These are phyloP conservation scores for Penicillium expansum DNA, from an alignment of 2,329 filamentous ascomycete genomes.

Conservation along the genomic window DNA sequence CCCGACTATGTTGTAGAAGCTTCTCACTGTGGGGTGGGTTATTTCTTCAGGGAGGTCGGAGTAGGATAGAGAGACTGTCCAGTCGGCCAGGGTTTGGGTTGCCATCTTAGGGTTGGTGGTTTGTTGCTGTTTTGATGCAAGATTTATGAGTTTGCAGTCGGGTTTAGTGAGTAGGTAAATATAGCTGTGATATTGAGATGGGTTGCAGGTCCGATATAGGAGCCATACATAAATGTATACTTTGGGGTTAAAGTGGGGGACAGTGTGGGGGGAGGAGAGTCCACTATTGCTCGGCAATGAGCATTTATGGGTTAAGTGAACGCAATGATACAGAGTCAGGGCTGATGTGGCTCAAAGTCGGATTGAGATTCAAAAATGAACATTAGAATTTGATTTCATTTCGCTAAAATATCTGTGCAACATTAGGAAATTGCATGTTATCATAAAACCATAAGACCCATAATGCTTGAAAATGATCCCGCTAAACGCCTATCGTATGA, in stretches of 20 bases:
- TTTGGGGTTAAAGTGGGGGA: neutral
- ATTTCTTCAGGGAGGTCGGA: slow-evolving; percentile 43
- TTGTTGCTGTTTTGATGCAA: neutral
- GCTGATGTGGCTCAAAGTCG: neutral
- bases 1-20: slow-evolving; percentile 55
- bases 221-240: neutral
- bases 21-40: slow-evolving; percentile 45
- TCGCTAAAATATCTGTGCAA: neutral
- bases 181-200: neutral
- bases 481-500: slow-evolving; percentile 1
- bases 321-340: neutral
- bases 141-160: neutral
- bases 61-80: slow-evolving; percentile 39
- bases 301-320: neutral
- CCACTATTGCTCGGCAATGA: slow-evolving; percentile 3
- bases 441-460: slow-evolving; percentile 4
- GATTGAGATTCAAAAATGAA: neutral
- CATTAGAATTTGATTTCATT: neutral
- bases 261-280: neutral
- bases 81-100: slow-evolving; percentile 37
- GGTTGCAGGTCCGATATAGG: neutral
- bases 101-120: slow-evolving; percentile 9
- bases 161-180: neutral
- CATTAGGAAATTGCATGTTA: neutral
- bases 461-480: neutral